Evolutionary conservation across 2,329 filamentous ascomycete species (phyloP), one percentile per base, ranked within the genome.

Genomic region (Pestalotiopsis sp.): DNA sequence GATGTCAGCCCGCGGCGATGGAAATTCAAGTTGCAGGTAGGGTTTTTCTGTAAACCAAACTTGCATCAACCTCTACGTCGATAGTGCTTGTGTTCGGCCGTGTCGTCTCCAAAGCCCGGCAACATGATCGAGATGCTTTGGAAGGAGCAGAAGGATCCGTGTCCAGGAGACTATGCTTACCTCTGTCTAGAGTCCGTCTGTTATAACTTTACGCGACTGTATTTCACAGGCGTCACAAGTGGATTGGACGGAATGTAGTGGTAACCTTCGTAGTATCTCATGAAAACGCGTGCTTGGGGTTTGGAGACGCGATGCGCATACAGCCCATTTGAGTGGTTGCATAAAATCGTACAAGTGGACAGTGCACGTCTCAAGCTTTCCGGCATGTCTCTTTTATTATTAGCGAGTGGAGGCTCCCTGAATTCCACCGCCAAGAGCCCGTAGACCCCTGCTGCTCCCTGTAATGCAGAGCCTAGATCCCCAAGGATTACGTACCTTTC

Each of bases 221-320:
- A 30, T 30, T 30, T 30, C 5, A 6, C 7, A 7, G 26, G 30
- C 30, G 30, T 35, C 30, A 35, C 30, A 35, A 35, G 30, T 35
- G 30, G 30, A 35, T 35, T 35, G 30, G 9, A 35, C 30, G 30
- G 30, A 9, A 35, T 9, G 30, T 35, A 35, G 30, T 35, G 7
- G 30, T 35, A 9, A 35, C 30, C 30, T 35, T 9, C 30, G 30
- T 35, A 52, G n/a, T 17, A 39, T n/a, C 17, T 56, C 63, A 38
- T 57, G 26, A 65, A 60, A 56, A 68, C 67, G 67, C 67, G 67
- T 66, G 58, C 22, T 30, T 24, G 64, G 13, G 58, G 7, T 38
- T 66, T 20, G 59, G 64, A 64, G 64, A 68, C 66, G 66, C 66
- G 63, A 62, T 62, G 13, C 57, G 35, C 66, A 63, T 55, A 40